A percentile compares a stretch with the other conserved stretches of the same genome.
phyloP scores from a whole-genome alignment of 2,329 filamentous ascomycete genomes.

The Botrytis porri region DNA sequence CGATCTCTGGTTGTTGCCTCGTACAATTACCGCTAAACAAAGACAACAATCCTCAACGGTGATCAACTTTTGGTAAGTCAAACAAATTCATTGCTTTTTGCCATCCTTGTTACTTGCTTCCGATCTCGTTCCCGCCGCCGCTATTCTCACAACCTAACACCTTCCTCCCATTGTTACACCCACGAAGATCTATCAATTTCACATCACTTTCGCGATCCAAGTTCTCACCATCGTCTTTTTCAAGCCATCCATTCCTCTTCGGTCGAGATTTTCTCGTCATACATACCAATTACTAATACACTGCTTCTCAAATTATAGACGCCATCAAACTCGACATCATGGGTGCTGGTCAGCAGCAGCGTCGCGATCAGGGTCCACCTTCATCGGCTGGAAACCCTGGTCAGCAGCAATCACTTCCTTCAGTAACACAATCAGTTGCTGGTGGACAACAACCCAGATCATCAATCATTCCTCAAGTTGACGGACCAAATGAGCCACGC shows the following conservation, averaged over 20 bases:
- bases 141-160: not conserved
- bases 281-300: not conserved
- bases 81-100: not conserved
- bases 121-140: not conserved
- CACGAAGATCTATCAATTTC: not conserved
- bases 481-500: constrained; percentile 12
- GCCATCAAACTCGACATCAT: not conserved
- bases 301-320: not conserved
- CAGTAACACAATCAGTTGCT: not conserved
- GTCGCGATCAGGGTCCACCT: not conserved
- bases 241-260: not conserved
- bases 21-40: not conserved
- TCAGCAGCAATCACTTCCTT: not conserved
- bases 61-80: constrained; percentile 9
- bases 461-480: not conserved
- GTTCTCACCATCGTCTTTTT: not conserved
- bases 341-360: constrained; percentile 11
- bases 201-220: not conserved
- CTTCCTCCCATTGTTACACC: not conserved
- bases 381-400: not conserved
- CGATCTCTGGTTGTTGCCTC: not conserved
- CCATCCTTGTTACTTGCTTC: not conserved
- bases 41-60: not conserved
- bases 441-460: not conserved
- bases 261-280: not conserved